These are phyloP conservation scores for Daldinia decipiens DNA, from an alignment of 495 filamentous ascomycete genomes.

Conservation along the genomic window DNA sequence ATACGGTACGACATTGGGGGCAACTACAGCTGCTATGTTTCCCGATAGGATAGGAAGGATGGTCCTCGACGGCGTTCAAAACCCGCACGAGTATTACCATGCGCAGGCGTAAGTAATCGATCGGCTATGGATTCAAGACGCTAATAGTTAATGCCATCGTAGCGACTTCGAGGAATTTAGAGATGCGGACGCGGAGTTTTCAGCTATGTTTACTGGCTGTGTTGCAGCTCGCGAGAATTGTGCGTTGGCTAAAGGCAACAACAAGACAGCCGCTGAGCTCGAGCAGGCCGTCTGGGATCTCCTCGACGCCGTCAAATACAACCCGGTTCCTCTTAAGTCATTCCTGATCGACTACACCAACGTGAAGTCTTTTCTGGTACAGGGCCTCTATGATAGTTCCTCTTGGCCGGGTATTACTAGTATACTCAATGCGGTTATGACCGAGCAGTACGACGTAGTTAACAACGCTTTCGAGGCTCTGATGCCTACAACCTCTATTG, in stretches of 20 bases:
- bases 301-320: conserved; percentile 44
- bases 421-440: conserved; percentile 41
- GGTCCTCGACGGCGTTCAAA: conserved; percentile 57
- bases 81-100: conserved; percentile 55
- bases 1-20: conserved; percentile 58
- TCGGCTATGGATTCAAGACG: neutral
- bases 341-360: conserved; percentile 44
- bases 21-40: conserved; percentile 56
- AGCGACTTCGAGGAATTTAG: conserved; percentile 46
- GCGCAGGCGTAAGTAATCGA: conserved; percentile 25
- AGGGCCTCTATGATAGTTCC: conserved; percentile 40
- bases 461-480: neutral
- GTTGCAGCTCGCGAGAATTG: conserved; percentile 46
- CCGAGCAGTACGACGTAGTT: conserved; percentile 17
- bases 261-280: conserved; percentile 50
- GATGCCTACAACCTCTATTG: neutral
- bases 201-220: conserved; percentile 47
- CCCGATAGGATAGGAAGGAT: conserved; percentile 57
- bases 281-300: conserved; percentile 47
- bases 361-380: conserved; percentile 40
- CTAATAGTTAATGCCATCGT: neutral
- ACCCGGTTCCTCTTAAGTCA: conserved; percentile 38
- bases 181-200: conserved; percentile 49
- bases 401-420: conserved; percentile 42
- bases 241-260: conserved; percentile 40